These are phyloP conservation scores for Fragaria nilgerrensis DNA, from an alignment of 306 rosid genomes.

Conservation along the genomic window DNA sequence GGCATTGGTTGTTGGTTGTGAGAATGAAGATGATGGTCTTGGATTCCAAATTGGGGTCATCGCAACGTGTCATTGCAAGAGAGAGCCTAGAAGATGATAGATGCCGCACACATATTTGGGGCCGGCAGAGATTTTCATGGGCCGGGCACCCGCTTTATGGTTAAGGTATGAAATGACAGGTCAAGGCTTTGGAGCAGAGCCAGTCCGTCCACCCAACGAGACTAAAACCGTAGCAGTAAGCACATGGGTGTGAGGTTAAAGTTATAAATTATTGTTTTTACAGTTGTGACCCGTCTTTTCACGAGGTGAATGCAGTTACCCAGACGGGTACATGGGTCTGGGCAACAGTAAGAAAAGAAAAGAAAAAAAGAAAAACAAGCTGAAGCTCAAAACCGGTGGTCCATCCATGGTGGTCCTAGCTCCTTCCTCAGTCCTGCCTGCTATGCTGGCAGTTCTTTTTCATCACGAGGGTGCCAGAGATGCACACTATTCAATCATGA, in stretches of 20 bases:
- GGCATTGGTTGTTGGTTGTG: not conserved
- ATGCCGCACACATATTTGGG: not conserved
- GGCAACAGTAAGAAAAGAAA: not conserved
- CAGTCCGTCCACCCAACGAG: not conserved
- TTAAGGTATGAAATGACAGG: not conserved
- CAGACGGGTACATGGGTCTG: not conserved
- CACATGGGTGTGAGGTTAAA: not conserved
- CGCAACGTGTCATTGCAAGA: too few species aligned
- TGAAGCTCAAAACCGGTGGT: not conserved
- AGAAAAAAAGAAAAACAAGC: not conserved
- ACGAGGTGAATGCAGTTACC: not conserved
- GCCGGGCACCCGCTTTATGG: not conserved
- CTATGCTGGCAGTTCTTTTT: not conserved
- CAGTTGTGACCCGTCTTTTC: not conserved
- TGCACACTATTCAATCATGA: not conserved
- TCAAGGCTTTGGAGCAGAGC: not conserved
- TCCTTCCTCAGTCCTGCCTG: not conserved
- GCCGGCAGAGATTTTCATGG: not conserved
- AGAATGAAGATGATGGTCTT: not conserved
- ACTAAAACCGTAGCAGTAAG: not conserved
- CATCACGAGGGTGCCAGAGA: slow-evolving; percentile 10
- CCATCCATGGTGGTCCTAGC: not conserved
- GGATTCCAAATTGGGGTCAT: too few species aligned
- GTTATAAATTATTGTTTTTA: not conserved
- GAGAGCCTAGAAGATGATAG: not conserved